Conservation (phyloP, 345 rosid genomes). For the Microcos paniculata region DNA sequence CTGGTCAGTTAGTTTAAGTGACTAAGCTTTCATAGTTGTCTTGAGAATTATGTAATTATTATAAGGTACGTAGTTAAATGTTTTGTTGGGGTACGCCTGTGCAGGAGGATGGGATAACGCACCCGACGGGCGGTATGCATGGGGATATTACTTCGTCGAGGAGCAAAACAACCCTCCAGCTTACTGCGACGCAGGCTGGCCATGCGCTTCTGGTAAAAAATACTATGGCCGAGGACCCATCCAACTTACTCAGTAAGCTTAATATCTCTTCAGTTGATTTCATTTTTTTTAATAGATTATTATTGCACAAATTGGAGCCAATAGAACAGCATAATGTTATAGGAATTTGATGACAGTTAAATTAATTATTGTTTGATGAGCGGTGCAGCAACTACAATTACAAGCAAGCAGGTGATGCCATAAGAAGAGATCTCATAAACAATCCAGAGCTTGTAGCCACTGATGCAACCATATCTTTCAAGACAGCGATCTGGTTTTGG, state of each 20-base stretch:
- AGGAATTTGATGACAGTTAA: no score
- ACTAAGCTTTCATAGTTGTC: no score
- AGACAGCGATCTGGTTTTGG: constrained; percentile 42
- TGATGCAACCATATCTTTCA: constrained; percentile 40
- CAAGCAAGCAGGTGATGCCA: constrained; percentile 44
- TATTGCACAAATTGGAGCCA: no score
- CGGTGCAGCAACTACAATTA: constrained; percentile 50
- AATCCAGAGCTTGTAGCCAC: constrained; percentile 54
- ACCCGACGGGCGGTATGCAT: constrained; percentile 62
- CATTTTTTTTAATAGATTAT: no score
- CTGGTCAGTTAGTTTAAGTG: constrained; percentile 10
- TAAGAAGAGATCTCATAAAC: constrained; percentile 34
- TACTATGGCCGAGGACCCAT: constrained; percentile 72
- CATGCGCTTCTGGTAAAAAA: constrained; percentile 52
- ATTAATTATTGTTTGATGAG: not conserved
- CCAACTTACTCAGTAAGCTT: constrained; percentile 46
- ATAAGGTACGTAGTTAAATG: not conserved
- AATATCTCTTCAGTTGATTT: not conserved
- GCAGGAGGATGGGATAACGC: constrained; percentile 52
- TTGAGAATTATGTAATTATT: no score
- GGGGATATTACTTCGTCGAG: constrained; percentile 52
- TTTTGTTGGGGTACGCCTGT: not conserved
- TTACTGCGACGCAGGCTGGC: constrained; percentile 43
- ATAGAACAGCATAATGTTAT: no score
- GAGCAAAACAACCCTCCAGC: constrained; percentile 41